phyloP scores from a whole-genome alignment of 805 yeast genomes.

The Maudiozyma serrabonitensis region DNA sequence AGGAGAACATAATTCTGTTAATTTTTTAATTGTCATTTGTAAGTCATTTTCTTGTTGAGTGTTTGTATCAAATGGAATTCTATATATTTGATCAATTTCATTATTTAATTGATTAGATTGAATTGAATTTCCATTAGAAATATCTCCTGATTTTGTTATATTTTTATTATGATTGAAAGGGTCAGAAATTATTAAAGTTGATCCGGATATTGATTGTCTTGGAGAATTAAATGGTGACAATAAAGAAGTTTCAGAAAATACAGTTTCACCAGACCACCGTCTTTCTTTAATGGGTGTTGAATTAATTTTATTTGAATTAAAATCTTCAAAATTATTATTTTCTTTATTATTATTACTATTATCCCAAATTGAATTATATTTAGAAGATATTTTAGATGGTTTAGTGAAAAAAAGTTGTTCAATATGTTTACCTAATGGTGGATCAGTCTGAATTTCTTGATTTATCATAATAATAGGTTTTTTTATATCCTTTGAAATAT shows the following conservation, averaged over 20 bases:
- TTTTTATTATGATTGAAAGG: not conserved
- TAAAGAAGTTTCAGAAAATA: not conserved
- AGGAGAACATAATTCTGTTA: too few species aligned
- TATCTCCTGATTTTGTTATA: not conserved
- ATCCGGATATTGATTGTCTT: not conserved
- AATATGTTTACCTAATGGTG: slow-evolving; percentile 1
- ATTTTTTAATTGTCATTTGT: too few species aligned
- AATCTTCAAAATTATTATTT: not conserved
- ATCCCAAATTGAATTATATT: too few species aligned
- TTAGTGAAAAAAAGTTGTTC: slow-evolving; percentile 3
- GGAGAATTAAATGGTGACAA: not conserved
- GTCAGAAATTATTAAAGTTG: not conserved
- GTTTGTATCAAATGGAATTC: too few species aligned
- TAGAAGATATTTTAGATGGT: not conserved
- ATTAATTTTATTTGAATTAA: not conserved
- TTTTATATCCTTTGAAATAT: not conserved
- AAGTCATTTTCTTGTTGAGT: too few species aligned
- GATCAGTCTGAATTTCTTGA: slow-evolving; percentile 4
- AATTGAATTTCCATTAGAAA: not conserved
- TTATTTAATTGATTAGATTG: too few species aligned
- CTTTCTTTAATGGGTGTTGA: not conserved
- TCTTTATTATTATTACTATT: too few species aligned
- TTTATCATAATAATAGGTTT: not conserved
- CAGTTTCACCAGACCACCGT: slow-evolving; percentile 3
- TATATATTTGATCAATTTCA: too few species aligned